A percentile compares a stretch with the other conserved stretches of the same genome.
phyloP scores from a whole-genome alignment of 75 land plant species.

The Pinus tabuliformis region DNA sequence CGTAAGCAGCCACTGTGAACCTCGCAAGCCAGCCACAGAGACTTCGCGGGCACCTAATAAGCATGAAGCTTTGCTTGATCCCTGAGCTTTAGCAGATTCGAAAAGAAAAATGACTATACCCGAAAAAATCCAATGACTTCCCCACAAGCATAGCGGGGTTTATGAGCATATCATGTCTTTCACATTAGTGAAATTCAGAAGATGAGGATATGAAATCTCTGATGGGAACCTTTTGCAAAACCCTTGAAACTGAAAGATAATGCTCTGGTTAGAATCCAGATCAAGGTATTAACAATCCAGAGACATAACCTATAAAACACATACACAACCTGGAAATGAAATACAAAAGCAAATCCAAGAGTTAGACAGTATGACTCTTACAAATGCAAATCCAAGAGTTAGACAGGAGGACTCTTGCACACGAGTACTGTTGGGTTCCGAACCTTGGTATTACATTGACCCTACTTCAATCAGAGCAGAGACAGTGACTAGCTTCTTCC shows the following conservation, averaged over 20 bases:
- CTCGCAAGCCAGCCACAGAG: no score
- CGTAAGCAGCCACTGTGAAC: no score
- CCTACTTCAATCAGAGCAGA: not conserved
- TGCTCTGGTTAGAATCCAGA: not conserved
- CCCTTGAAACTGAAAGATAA: not conserved
- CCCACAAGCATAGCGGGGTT: not conserved
- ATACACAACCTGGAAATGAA: not conserved
- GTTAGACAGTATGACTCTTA: not conserved
- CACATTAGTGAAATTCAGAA: not conserved
- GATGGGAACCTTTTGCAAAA: not conserved
- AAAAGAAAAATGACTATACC: no score
- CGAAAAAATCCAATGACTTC: not conserved
- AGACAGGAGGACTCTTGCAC: not conserved
- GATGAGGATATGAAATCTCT: not conserved
- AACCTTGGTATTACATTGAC: not conserved
- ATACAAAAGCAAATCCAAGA: not conserved
- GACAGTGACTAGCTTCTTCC: not conserved
- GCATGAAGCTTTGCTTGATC: no score
- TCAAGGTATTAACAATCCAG: not conserved
- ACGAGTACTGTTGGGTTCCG: not conserved
- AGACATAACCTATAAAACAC: not conserved
- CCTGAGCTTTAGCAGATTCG: no score
- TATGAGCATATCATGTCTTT: not conserved
- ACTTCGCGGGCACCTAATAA: no score
- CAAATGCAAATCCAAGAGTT: not conserved